Evolutionary conservation across 176 grass and related monocot species (phyloP).

Genomic region (Chrysopogon serrulatus): DNA sequence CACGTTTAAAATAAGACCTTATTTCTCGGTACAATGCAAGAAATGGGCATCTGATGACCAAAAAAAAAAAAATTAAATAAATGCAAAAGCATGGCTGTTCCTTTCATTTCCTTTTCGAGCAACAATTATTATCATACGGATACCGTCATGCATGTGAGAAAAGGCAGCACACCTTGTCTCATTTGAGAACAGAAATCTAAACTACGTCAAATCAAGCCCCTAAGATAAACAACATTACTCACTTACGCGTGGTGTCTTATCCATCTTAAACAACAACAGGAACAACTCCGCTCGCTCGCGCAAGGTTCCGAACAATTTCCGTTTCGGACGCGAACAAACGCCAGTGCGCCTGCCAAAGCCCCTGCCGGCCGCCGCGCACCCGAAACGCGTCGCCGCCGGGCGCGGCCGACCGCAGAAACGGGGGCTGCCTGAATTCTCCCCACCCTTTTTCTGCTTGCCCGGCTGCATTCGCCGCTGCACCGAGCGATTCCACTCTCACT

Average conservation of each 20-base stretch:
- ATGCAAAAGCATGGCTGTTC: background rate
- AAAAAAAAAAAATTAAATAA: no score
- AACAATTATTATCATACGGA: background rate
- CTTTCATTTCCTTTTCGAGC: constrained; percentile 22
- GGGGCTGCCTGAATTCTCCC: background rate
- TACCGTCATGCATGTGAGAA: background rate
- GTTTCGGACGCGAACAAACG: constrained; percentile 14
- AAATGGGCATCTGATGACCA: background rate
- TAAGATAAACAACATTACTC: background rate
- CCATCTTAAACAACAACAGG: background rate
- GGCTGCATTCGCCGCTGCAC: background rate
- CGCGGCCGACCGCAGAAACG: constrained; percentile 22
- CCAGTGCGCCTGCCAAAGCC: constrained; percentile 13
- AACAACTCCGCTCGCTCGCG: background rate
- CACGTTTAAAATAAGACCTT: background rate
- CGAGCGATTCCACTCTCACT: background rate
- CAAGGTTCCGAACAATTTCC: constrained; percentile 18
- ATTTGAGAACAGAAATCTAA: background rate
- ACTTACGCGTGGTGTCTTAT: background rate
- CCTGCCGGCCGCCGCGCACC: background rate
- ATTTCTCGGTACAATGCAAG: background rate
- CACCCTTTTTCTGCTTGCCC: background rate
- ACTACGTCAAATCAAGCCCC: background rate
- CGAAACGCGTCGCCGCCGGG: constrained; percentile 21
- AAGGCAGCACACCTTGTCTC: background rate